phyloP scores from a whole-genome alignment of 2,329 filamentous ascomycete genomes.

The Fusarium concolor region DNA sequence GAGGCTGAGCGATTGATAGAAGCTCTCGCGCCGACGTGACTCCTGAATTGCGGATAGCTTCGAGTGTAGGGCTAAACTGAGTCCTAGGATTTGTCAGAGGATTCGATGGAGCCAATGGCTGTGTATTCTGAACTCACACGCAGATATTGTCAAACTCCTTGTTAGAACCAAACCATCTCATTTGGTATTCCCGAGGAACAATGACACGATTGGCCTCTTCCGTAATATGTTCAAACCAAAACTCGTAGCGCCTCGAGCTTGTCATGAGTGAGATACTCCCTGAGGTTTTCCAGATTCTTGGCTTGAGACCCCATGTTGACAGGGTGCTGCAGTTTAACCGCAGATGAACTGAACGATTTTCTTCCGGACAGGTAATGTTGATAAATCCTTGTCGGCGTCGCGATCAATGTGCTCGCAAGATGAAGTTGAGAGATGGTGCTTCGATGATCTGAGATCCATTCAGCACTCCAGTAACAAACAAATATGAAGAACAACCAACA shows the following conservation, averaged over 20 bases:
- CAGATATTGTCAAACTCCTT: constrained; percentile 52
- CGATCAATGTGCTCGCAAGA: not conserved
- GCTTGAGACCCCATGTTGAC: constrained; percentile 1
- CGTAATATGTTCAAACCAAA: constrained; percentile 55
- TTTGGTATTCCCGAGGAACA: constrained; percentile 41
- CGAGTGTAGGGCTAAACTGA: constrained; percentile 49
- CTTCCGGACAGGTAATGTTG: not conserved
- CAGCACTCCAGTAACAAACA: constrained; percentile 33
- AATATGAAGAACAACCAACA: constrained; percentile 41
- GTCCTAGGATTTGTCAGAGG: constrained; percentile 36
- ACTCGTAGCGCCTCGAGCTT: constrained; percentile 49
- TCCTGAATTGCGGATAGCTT: constrained; percentile 48
- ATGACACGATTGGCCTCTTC: constrained; percentile 45
- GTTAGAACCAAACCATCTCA: constrained; percentile 52
- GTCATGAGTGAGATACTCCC: constrained; percentile 43
- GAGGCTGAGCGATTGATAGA: constrained; percentile 44
- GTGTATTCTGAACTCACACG: constrained; percentile 43
- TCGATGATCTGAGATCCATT: constrained; percentile 35
- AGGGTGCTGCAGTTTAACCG: not conserved
- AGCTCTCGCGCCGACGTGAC: constrained; percentile 48
- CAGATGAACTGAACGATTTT: constrained; percentile 11
- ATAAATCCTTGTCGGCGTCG: constrained; percentile 7
- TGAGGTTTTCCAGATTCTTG: constrained; percentile 16
- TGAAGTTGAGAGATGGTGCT: constrained; percentile 10
- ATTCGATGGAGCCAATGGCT: accelerated